Conservation (phyloP, 768 basidiomycete species). For the Termitomyces heimii region DNA sequence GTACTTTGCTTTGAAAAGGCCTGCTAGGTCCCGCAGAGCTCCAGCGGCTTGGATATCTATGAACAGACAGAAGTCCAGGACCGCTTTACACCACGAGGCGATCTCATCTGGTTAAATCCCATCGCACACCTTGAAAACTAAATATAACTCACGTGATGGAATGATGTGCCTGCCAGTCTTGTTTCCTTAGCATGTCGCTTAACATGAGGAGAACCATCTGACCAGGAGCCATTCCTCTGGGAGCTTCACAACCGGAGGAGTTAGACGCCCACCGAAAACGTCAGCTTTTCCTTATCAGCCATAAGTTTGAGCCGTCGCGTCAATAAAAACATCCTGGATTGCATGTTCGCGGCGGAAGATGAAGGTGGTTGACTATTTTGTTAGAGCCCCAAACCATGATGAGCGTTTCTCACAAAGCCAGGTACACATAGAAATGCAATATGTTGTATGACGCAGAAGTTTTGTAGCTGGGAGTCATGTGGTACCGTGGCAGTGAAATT, state of each 20-base stretch:
- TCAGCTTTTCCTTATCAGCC: neutral
- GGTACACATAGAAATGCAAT: neutral
- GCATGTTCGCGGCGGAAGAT: neutral
- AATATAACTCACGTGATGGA: slow-evolving; percentile 17
- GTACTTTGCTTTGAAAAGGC: slow-evolving; percentile 24
- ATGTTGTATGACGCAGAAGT: neutral
- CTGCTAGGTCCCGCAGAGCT: slow-evolving; percentile 20
- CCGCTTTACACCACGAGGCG: slow-evolving; percentile 24
- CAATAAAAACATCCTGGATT: neutral
- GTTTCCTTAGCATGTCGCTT: neutral
- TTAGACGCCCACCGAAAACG: neutral
- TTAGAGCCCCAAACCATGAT: neutral
- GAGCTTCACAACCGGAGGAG: neutral
- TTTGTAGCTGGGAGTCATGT: neutral
- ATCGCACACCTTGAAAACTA: slow-evolving; percentile 10
- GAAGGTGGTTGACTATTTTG: neutral
- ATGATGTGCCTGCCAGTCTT: slow-evolving; percentile 9
- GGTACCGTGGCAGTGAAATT: neutral
- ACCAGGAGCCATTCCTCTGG: slow-evolving; percentile 4
- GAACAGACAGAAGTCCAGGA: neutral
- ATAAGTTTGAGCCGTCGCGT: neutral
- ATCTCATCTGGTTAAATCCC: neutral
- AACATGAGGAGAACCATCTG: slow-evolving; percentile 3
- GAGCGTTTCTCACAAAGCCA: neutral
- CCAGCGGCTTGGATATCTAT: neutral